Evolutionary conservation across 371 early-diverging fungal species (phyloP), one percentile per base, ranked within the genome.

Genomic region (Syncephalis fuscata): DNA sequence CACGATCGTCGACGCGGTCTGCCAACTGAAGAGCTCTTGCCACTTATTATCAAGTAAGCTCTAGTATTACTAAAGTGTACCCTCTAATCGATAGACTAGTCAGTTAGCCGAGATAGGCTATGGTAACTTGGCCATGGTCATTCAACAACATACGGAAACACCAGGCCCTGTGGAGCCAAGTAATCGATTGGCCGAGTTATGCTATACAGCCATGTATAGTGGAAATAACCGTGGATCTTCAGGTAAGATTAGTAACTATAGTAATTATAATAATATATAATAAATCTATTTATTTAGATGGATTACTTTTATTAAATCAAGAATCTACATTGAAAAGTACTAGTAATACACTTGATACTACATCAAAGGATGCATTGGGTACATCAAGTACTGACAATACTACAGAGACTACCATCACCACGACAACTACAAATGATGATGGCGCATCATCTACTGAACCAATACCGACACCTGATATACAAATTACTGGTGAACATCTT

Each of bases 101-200:
- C 79, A 78, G 62, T 64, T 78, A 25, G 62, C 74, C 40, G 73
- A 71, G 3, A 76, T 73, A 57, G 79, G 79, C 21, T 74, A 70
- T 48, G 66, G 70, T 5, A 60, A 73, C 39, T 63, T 76, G 8
- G 79, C 79, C 5, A 67, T 67, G 53, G 62, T 64, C 45, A 73
- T 78, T 8, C 72, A 71, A 42, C 71, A 73, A 53, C 68, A 73
- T 49, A 73, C 75, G 23, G 71, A 74, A 32, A 70, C 68, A 10
- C 45, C 59, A 0, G 57, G 50, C 4, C 60, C 68, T 37, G 59
- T 74, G 61, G 59, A 65, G 39, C 73, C 76, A 10, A 72, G 71
- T 48, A 48, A 67, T 5, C 64, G 55, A 51, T 61, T 78, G 27
- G 54, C 67, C 11, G 76, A 76, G 48, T 48, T 73, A 42, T 53